Evolutionary conservation across 225 moss, liverwort and hornwort species (phyloP).

Genomic region (Pseudisothecium myosuroides): DNA sequence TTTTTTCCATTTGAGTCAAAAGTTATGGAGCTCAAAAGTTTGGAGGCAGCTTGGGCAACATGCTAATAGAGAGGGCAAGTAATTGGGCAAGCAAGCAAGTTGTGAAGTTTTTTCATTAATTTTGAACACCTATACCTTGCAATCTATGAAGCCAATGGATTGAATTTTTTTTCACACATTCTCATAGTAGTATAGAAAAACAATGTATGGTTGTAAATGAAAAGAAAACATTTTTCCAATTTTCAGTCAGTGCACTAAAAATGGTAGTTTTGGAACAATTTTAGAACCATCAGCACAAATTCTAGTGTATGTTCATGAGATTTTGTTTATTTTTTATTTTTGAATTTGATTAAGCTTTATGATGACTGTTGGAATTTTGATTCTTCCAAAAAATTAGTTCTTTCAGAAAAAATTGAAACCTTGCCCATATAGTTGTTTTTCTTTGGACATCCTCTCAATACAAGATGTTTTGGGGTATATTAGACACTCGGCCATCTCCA

Average conservation of each 20-base stretch:
- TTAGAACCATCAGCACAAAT: neutral
- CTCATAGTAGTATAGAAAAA: neutral
- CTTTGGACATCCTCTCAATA: no score
- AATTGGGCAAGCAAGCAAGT: no score
- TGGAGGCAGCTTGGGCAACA: neutral
- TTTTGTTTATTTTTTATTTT: no score
- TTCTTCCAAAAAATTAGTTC: no score
- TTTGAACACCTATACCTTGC: neutral
- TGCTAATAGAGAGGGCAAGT: neutral
- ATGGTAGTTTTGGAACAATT: neutral
- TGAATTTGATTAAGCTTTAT: no score
- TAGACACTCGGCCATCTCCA: no score
- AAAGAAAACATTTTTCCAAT: neutral
- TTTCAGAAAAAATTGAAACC: no score
- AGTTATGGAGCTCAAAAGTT: neutral
- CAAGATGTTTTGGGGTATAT: no score
- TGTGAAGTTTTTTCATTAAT: neutral
- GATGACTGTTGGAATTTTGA: fast-evolving
- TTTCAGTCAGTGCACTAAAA: neutral
- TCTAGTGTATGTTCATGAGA: neutral
- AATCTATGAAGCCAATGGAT: neutral
- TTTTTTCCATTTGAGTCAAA: neutral
- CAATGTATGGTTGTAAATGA: neutral
- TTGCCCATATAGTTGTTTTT: no score
- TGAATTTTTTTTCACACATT: neutral